phyloP scores from a whole-genome alignment of 1,284 basidiomycete species.

The Cryptococcus sp. region DNA sequence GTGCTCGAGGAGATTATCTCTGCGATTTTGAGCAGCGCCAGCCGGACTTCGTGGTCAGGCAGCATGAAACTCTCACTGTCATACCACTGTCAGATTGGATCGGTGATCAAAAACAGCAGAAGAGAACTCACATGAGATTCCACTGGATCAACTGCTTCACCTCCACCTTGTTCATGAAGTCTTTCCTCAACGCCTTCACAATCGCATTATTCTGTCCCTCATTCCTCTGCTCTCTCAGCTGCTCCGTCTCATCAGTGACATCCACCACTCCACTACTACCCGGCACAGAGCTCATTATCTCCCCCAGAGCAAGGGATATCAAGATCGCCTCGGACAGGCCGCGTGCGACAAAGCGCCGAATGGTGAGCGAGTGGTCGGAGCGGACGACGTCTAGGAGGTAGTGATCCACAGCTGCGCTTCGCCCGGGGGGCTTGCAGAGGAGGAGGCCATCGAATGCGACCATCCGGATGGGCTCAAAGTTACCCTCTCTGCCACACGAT shows the following conservation, averaged over 20 bases:
- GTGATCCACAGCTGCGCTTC: constrained; percentile 60
- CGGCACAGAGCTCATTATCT: constrained; percentile 58
- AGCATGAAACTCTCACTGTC: constrained; percentile 46
- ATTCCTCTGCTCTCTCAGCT: constrained; percentile 24
- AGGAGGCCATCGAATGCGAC: constrained; percentile 92
- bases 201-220: constrained; percentile 53
- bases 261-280: constrained; percentile 34
- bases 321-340: constrained; percentile 83
- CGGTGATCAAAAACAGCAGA: neutral
- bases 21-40: constrained; percentile 86
- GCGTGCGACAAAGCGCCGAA: constrained; percentile 82
- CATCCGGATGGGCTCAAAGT: constrained; percentile 84
- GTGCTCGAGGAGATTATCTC: constrained; percentile 81
- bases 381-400: constrained; percentile 89
- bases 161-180: constrained; percentile 69
- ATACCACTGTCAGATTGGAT: constrained; percentile 1
- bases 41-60: constrained; percentile 81
- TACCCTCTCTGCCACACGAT: constrained; percentile 67
- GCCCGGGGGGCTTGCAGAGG: constrained; percentile 65
- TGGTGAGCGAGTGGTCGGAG: constrained; percentile 73
- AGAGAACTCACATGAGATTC: constrained; percentile 26
- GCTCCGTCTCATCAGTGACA: constrained; percentile 21
- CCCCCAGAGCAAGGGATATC: constrained; percentile 81
- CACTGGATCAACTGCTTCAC: constrained; percentile 57
- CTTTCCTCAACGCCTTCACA: constrained; percentile 78